Evolutionary conservation across 495 filamentous ascomycete species (phyloP), one percentile per base, ranked within the genome.

Genomic region (Lasiosphaeria ovina): DNA sequence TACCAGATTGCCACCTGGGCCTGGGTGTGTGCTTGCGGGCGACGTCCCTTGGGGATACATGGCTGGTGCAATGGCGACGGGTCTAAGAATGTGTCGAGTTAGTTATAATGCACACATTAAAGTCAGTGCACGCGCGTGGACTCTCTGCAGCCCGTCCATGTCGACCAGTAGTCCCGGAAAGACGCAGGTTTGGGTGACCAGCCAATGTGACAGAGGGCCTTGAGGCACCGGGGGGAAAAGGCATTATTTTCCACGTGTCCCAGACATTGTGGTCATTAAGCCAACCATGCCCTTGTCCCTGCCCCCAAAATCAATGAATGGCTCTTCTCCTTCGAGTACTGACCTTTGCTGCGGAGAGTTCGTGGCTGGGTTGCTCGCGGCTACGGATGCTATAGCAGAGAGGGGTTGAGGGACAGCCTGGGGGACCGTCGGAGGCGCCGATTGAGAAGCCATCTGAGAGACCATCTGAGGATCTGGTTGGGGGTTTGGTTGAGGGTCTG

Each of bases 321-420:
- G n/a, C 4, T 16, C 51, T 16, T 16, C 36, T 4, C n/a, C 9
- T 5, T 16, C 17, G 4, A 33, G 14, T 14, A 79, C 76, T 76
- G 58, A 92, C 89, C 89, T 85, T 66, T 83, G 69, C 74, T 87
- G 88, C 57, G 85, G 84, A 65, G 86, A 85, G 62, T 64, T 74
- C 38, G 82, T 80, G 55, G 81, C 76, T 33, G 84, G 82, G 51
- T 81, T 84, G 62, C 85, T 77, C 49, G 83, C 83, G 54, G 88
- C 86, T 63, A 92, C 77, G 34, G 85, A 79, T 16, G 88, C 79
- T 5, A 88, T 74, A 8, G 78, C 79, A 11, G 85, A 83, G n/a
- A 87, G 79, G 24, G 83, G 80, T 34, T 81, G 69, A 7, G 74
- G 12, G 55, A 44, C 73, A 69, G 24, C 24, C 24, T 24, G 24